Evolutionary conservation across 163 green algal genomes (phyloP).

Genomic region (Volvox carteri): DNA sequence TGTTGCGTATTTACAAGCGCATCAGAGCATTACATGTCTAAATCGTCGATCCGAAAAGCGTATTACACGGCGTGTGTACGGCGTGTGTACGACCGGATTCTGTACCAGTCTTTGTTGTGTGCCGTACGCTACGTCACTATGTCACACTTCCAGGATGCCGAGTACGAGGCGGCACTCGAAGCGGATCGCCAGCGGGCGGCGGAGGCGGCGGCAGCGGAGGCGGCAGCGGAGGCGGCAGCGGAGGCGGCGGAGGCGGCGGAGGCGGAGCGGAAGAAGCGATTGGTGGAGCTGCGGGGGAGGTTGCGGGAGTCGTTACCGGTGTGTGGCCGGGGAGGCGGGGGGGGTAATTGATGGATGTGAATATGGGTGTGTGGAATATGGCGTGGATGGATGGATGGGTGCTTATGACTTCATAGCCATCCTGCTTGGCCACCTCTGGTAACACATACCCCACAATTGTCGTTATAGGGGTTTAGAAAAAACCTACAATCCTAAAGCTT

Average conservation of each 20-base stretch:
- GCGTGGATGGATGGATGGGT: not conserved
- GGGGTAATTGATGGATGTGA: not conserved
- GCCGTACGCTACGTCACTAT: too few species aligned
- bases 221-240: not conserved
- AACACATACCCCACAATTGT: too few species aligned
- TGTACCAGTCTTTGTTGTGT: too few species aligned
- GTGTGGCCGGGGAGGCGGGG: not conserved
- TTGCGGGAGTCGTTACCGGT: slow-evolving; percentile 9
- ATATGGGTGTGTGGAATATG: not conserved
- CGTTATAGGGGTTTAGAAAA: too few species aligned
- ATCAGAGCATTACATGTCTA: too few species aligned
- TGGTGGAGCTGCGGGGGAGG: not conserved
- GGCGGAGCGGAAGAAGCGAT: not conserved
- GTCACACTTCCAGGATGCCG: slow-evolving; percentile 51
- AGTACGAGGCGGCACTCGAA: slow-evolving; percentile 24
- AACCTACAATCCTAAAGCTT: too few species aligned
- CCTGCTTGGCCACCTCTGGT: too few species aligned
- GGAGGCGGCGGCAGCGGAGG: not conserved
- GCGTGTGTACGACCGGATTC: too few species aligned
- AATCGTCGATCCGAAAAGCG: too few species aligned
- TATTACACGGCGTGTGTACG: too few species aligned
- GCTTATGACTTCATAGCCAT: too few species aligned
- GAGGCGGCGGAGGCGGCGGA: not conserved
- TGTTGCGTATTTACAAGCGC: too few species aligned
- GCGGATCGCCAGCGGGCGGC: slow-evolving; percentile 17